These are phyloP conservation scores for Alopecurus myosuroides DNA, from an alignment of 176 grass and related monocot genomes.

Conservation along the genomic window DNA sequence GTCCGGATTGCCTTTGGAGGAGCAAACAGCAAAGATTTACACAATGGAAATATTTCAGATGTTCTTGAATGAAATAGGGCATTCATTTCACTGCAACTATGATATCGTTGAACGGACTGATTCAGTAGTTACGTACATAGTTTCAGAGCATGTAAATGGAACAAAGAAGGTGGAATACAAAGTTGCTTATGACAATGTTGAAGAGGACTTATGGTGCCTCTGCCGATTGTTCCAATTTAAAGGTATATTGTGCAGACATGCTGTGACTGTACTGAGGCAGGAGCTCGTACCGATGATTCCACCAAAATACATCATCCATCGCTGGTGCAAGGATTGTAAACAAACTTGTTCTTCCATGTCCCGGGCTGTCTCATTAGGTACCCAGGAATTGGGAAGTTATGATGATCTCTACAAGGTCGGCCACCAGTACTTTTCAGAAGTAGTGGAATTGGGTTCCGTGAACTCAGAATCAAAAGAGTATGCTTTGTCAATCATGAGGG, in stretches of 20 bases:
- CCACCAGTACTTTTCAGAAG: conserved; percentile 65
- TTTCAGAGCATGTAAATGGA: conserved; percentile 54
- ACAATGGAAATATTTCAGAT: conserved; percentile 68
- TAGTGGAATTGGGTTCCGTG: conserved; percentile 68
- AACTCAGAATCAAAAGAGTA: conserved; percentile 61
- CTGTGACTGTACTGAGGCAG: conserved; percentile 71
- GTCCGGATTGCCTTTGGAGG: conserved; percentile 50
- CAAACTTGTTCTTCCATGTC: conserved; percentile 51
- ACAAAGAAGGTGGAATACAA: conserved; percentile 62
- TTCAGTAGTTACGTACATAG: conserved; percentile 53
- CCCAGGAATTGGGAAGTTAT: conserved; percentile 54
- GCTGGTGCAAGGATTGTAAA: conserved; percentile 88
- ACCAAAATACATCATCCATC: conserved; percentile 68
- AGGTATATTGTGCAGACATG: conserved; percentile 88
- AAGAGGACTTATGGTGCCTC: conserved; percentile 72
- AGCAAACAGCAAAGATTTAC: conserved; percentile 69
- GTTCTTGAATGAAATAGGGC: conserved; percentile 63
- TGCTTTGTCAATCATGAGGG: conserved; percentile 71
- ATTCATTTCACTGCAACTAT: conserved; percentile 58
- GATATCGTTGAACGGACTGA: conserved; percentile 49
- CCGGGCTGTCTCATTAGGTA: conserved; percentile 13
- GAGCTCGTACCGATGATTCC: conserved; percentile 68
- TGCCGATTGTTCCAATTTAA: conserved; percentile 80
- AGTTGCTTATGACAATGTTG: conserved; percentile 68
- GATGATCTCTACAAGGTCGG: conserved; percentile 71